Percentiles rank a stretch among this genome's conserved stretches.
Evolutionary conservation across 2,329 filamentous ascomycete species (phyloP).

Genomic region (Monosporascus sp.): DNA sequence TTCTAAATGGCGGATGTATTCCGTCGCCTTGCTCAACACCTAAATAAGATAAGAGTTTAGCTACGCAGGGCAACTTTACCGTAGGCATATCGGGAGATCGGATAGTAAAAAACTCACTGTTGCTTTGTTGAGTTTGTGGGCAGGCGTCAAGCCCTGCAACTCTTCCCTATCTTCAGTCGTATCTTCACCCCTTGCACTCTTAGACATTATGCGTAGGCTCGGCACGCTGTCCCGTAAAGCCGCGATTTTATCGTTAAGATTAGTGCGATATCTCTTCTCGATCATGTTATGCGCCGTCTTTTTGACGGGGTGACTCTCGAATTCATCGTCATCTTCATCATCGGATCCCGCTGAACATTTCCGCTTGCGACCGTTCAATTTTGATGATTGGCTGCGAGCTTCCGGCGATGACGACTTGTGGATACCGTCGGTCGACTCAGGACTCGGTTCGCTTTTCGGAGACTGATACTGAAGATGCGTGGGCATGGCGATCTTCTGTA

Average conservation of each 20-base stretch:
- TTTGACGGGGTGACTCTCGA: constrained; percentile 59
- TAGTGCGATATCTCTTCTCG: constrained; percentile 93
- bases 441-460: constrained; percentile 52
- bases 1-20: constrained; percentile 91
- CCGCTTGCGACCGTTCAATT: constrained; percentile 53
- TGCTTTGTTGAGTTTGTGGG: constrained; percentile 96
- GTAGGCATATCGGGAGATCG: not conserved
- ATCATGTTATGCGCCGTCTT: constrained; percentile 99
- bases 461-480: constrained; percentile 55
- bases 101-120: constrained; percentile 48
- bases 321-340: constrained; percentile 55
- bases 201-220: constrained; percentile 77
- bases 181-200: constrained; percentile 63
- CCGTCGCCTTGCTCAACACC: constrained; percentile 88
- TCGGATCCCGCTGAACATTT: constrained; percentile 59
- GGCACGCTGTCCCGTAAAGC: constrained; percentile 88
- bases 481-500: constrained; percentile 61
- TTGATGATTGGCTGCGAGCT: constrained; percentile 37
- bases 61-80: not conserved
- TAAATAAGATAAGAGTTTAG: constrained; percentile 23
- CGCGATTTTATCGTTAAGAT: constrained; percentile 95
- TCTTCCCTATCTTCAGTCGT: constrained; percentile 72
- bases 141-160: constrained; percentile 73
- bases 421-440: constrained; percentile 48
- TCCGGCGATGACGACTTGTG: constrained; percentile 57